These are phyloP conservation scores for Phytopythium cucurbitacearum DNA, from an alignment of 352 stramenopile genomes.

Conservation along the genomic window DNA sequence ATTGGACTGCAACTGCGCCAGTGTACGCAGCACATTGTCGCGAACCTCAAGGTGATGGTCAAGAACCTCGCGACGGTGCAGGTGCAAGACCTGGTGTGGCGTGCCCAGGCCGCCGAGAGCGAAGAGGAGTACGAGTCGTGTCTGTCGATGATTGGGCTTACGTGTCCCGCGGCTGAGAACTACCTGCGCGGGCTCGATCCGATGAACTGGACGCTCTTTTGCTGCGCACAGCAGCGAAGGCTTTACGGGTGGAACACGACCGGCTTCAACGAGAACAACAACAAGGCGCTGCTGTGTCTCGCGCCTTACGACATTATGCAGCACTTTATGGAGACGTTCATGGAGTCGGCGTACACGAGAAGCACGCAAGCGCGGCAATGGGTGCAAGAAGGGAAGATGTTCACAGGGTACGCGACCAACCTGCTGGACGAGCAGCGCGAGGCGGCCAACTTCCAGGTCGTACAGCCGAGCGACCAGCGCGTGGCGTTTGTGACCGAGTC, in stretches of 20 bases:
- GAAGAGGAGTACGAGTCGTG: slow-evolving; percentile 28
- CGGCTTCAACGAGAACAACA: slow-evolving; percentile 16
- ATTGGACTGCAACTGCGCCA: slow-evolving; percentile 15
- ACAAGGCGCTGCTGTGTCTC: slow-evolving; percentile 13
- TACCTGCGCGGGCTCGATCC: slow-evolving; percentile 25
- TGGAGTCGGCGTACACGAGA: slow-evolving; percentile 23
- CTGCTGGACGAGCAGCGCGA: slow-evolving; percentile 23
- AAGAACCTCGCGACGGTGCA: slow-evolving; percentile 25
- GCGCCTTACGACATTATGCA: slow-evolving; percentile 32
- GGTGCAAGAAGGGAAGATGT: slow-evolving; percentile 11
- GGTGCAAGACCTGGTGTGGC: slow-evolving; percentile 30
- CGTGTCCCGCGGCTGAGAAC: slow-evolving; percentile 23
- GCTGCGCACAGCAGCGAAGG: slow-evolving; percentile 18
- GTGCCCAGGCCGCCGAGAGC: slow-evolving; percentile 27
- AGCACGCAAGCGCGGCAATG: slow-evolving; percentile 19
- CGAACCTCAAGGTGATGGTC: slow-evolving; percentile 24
- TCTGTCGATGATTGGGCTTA: slow-evolving; percentile 30
- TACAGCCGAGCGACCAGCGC: slow-evolving; percentile 23
- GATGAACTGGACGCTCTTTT: slow-evolving; percentile 20
- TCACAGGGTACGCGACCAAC: slow-evolving; percentile 20
- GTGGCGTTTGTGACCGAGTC: slow-evolving; percentile 29
- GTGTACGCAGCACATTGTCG: slow-evolving; percentile 24
- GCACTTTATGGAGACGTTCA: slow-evolving; percentile 32
- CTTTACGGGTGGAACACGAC: slow-evolving; percentile 31
- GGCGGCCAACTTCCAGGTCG: slow-evolving; percentile 28